Evolutionary conservation across 2,329 filamentous ascomycete species (phyloP), one percentile per base, ranked within the genome.

Genomic region (Beauveria australis): DNA sequence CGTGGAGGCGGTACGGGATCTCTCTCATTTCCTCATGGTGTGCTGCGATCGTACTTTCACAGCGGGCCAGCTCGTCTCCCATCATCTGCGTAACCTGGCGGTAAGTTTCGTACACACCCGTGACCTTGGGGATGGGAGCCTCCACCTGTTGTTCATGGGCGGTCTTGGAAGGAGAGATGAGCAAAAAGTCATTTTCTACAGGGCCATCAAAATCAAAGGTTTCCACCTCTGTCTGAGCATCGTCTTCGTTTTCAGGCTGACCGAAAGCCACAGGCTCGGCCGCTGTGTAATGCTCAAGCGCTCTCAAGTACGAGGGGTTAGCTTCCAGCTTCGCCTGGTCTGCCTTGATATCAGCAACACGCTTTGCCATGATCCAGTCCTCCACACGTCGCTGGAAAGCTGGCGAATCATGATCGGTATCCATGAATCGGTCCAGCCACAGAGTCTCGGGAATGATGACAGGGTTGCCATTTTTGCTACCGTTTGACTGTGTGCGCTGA

Each of bases 401-500:
- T 1, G 81, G 75, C 3, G 86, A 83, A 46, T 84, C 79, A 5
- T 80, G 78, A 1, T 81, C 77, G 5, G 84, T 82, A 63, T 91
- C 86, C 81, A 92, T 88, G 72, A 96, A 99, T 30, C 92, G 84
- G 73, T 97, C 94, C 58, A 99, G 79, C 69, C 90, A 96, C 14
- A 99, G 80, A 2, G 82, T 87, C 65, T 94, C 88, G 5, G 88
- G 86, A n/a, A 99, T 84, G 22, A 85, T 80, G 14, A 99, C 83
- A 12, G 89, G 85, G 63, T 92, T 86, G 59, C 85, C 85, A 30
- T 92, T 91, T 70, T 96, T 96, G 48, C 81, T 81, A 7, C 82
- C 81, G 64, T 91, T 87, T 55, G 86, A 91, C 62, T 88, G 86
- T 4, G 89, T 87, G 5, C 94, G 86, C 70, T 96, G 91, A 37